Evolutionary conservation across 805 yeast species (phyloP), one percentile per base, ranked within the genome.

Genomic region (Saccharomycopsis sp.): DNA sequence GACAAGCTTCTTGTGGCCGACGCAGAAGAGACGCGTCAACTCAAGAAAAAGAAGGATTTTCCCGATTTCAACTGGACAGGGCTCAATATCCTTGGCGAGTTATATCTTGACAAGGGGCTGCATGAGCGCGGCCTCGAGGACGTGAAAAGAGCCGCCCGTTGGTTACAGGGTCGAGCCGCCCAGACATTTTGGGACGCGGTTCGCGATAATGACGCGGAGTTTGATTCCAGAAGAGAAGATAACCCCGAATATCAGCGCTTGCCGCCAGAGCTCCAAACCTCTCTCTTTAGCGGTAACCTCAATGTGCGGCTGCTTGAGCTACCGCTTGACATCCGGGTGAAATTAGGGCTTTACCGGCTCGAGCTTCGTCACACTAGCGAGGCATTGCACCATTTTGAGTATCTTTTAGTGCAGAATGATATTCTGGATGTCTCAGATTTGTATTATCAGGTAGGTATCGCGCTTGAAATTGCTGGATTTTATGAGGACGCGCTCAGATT

Each of bases 291-390:
- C 14, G 41, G 41, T 8, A 35, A 35, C 14, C 14, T 35, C 8
- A 35, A 17, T 12, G 49, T 71, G 2, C 69, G 73, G 58, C 63
- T 72, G 42, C 76, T 76, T 65, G 66, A 77, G 7, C 71, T 94
- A 20, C 98, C 98, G 1, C 83, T 92, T 53, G 98, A 93, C 73
- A 88, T 94, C 24, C 73, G 98, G 57, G 85, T 84, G 34, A 89
- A 94, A 69, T 69, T 94, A 23, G 96, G 97, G 0, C 70, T 84
- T 9, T 76, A 89, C 54, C 78, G 99, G 59, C 72, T 94, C 35
- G 82, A 84, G 57, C 72, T 82, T 42, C 84, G 82, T 56, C 77
- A 85, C 51, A 74, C 77, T 25, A 79, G 78, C 0, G 97, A 92
- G 64, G 96, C 97, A 0, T 67, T 85, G 58, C 71, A 70, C 7